Evolutionary conservation across 164 flowering plant species (phyloP).

Genomic region (Aristolochia californica): DNA sequence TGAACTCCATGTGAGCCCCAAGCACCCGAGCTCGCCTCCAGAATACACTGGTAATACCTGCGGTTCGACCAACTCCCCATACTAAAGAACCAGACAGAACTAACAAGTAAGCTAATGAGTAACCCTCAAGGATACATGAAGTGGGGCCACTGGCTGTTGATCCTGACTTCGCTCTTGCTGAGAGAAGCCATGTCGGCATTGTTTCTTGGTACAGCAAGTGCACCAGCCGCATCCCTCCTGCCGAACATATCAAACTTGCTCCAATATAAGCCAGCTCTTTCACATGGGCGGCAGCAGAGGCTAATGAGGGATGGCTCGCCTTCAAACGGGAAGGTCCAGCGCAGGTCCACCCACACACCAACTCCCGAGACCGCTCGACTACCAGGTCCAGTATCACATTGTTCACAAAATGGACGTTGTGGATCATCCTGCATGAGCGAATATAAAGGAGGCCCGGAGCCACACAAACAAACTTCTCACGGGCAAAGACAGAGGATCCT

Average conservation of each 20-base stretch:
- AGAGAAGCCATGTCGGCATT: conserved; percentile 74
- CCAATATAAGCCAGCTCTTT: conserved; percentile 69
- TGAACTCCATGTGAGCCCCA: conserved; percentile 54
- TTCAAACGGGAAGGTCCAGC: conserved; percentile 24
- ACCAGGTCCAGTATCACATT: conserved; percentile 53
- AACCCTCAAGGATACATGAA: conserved; percentile 52
- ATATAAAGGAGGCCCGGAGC: conserved; percentile 83
- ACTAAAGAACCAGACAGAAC: conserved; percentile 45
- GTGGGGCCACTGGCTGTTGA: conserved; percentile 21
- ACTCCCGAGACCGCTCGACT: conserved; percentile 33
- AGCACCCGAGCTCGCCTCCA: conserved; percentile 32
- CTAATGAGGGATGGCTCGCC: conserved; percentile 50
- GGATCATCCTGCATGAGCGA: conserved; percentile 49
- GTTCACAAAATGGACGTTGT: conserved; percentile 34
- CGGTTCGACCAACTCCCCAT: conserved; percentile 44
- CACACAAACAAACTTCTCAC: conserved; percentile 26
- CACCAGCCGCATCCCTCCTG: conserved; percentile 62
- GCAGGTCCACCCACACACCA: conserved; percentile 32
- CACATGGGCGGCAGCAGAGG: conserved; percentile 39
- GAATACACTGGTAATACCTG: conserved; percentile 15
- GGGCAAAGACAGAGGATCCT: conserved; percentile 41
- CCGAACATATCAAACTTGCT: conserved; percentile 53
- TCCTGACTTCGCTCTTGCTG: conserved; percentile 20
- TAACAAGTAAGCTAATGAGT: conserved; percentile 60
- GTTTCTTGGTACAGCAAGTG: conserved; percentile 51